phyloP scores from a whole-genome alignment of 23 red algal genomes.

The Cyanidioschyzon merolae region DNA sequence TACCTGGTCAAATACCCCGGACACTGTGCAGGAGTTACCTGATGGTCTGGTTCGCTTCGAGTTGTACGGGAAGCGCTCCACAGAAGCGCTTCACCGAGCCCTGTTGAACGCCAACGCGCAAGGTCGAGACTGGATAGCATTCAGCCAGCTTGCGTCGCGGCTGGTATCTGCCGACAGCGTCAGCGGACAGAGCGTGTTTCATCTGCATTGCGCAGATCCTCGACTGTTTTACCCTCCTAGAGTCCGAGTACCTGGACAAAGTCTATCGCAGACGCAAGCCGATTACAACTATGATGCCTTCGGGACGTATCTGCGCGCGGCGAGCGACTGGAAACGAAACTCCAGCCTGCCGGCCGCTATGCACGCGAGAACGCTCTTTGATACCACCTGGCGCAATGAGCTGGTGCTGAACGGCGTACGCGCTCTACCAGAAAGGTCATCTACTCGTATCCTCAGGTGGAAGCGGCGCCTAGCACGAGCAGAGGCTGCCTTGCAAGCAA shows the following conservation, averaged over 20 bases:
- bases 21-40: too few species aligned
- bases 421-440: too few species aligned
- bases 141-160: neutral
- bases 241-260: neutral
- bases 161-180: neutral
- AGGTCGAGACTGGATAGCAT: neutral
- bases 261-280: neutral
- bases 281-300: conserved; percentile 1
- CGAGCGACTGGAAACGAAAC: too few species aligned
- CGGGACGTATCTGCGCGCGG: too few species aligned
- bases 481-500: neutral
- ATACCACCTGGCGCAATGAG: too few species aligned
- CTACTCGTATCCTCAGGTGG: neutral
- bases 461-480: neutral
- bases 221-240: conserved; percentile 2
- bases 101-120: neutral
- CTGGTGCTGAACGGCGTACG: too few species aligned
- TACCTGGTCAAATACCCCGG: too few species aligned
- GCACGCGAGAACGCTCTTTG: neutral
- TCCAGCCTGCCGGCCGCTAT: too few species aligned
- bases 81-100: neutral
- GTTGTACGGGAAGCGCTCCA: conserved; percentile 5
- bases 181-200: neutral
- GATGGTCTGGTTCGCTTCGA: conserved; percentile 6
- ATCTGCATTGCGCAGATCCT: conserved; percentile 1